A percentile compares a stretch with the other conserved stretches of the same genome.
phyloP scores from a whole-genome alignment of 1,284 basidiomycete species.

The Jaminaea rosea region DNA sequence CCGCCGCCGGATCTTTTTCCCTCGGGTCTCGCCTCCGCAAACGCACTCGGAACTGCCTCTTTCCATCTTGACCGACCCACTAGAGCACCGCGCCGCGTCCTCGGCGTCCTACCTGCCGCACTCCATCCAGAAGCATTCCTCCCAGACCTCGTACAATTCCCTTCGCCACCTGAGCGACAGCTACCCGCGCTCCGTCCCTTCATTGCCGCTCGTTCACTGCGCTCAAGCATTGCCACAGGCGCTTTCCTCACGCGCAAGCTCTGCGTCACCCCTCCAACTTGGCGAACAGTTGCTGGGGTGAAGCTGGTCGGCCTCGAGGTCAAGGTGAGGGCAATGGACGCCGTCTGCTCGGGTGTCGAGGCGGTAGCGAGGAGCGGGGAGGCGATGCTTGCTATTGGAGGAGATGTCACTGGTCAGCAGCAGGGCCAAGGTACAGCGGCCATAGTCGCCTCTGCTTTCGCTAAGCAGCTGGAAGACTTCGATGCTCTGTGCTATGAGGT shows the following conservation, averaged over 20 bases:
- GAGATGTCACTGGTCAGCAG: constrained; percentile 10
- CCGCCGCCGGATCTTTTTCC: constrained; percentile 22
- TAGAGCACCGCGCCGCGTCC: too few relatives aligned
- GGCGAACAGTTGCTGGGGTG: constrained; percentile 71
- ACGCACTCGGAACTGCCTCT: neutral
- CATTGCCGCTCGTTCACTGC: constrained; percentile 14
- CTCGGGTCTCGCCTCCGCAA: constrained; percentile 20
- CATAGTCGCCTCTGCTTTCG: constrained; percentile 44
- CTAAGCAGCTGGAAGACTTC: constrained; percentile 56
- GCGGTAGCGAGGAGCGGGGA: constrained; percentile 51
- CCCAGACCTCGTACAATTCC: neutral
- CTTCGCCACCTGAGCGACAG: too few relatives aligned
- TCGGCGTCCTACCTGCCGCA: too few relatives aligned
- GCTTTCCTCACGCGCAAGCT: constrained; percentile 78
- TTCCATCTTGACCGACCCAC: neutral
- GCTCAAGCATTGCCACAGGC: constrained; percentile 50
- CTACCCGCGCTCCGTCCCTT: constrained; percentile 21
- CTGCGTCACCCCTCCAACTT: constrained; percentile 79
- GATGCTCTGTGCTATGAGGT: constrained; percentile 75
- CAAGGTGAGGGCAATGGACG: constrained; percentile 73
- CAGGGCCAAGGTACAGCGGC: constrained; percentile 27
- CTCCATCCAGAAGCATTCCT: neutral
- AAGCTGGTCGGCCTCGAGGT: constrained; percentile 71
- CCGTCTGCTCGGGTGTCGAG: constrained; percentile 65
- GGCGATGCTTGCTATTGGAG: constrained; percentile 11